A percentile compares a stretch with the other conserved stretches of the same genome.
phyloP scores from a whole-genome alignment of 768 basidiomycete species.

The Coprinellus aureogranulatus region DNA sequence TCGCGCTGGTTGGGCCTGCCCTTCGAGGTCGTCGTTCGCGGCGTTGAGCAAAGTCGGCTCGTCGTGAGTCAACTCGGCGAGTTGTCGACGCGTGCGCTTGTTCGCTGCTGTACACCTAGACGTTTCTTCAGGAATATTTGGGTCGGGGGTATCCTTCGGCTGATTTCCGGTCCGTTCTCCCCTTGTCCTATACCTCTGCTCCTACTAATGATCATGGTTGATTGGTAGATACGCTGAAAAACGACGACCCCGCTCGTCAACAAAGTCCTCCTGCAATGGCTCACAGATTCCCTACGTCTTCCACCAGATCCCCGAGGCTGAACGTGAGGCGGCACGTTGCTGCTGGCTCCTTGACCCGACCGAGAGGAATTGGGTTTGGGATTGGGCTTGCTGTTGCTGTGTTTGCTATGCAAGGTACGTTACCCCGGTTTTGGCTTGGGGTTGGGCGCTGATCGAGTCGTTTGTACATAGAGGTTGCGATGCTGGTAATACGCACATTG shows the following conservation, averaged over 20 bases:
- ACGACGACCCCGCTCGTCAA: slow-evolving; percentile 58
- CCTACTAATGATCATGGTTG: not conserved
- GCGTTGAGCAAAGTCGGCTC: too few species aligned
- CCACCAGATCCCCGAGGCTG: slow-evolving; percentile 32
- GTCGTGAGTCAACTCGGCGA: too few species aligned
- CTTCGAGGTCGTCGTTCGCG: too few species aligned
- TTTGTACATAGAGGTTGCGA: too few species aligned
- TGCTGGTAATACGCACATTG: too few species aligned
- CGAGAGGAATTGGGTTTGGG: slow-evolving; percentile 56
- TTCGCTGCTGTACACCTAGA: too few species aligned
- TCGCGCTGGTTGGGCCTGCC: too few species aligned
- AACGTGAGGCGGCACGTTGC: slow-evolving; percentile 30
- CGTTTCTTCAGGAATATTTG: not conserved
- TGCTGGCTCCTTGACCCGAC: slow-evolving; percentile 28
- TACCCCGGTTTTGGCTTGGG: not conserved
- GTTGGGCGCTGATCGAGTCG: too few species aligned
- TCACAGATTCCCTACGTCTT: slow-evolving; percentile 48
- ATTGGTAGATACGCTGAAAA: slow-evolving; percentile 40
- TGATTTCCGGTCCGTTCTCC: not conserved
- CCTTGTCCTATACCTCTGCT: not conserved
- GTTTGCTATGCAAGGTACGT: slow-evolving; percentile 59
- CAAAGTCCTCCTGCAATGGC: slow-evolving; percentile 58
- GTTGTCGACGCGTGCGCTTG: too few species aligned
- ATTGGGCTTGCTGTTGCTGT: slow-evolving; percentile 58
- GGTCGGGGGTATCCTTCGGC: not conserved